phyloP scores from a whole-genome alignment of 208 protist genomes.

The Trypanosoma cruzi region DNA sequence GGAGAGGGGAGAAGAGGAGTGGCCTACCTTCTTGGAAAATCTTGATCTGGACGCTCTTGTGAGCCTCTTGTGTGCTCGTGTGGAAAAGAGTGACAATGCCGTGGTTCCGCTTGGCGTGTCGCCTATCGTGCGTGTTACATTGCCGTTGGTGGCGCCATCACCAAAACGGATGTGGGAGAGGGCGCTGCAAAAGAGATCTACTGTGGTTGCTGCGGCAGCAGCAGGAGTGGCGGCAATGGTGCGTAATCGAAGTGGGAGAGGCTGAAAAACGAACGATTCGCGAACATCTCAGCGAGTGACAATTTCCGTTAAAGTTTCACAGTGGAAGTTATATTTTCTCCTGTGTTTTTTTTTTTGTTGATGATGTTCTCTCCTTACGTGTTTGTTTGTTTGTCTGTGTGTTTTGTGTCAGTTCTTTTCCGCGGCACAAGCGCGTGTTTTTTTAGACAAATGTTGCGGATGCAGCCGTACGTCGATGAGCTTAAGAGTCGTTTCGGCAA shows the following conservation, averaged over 20 bases:
- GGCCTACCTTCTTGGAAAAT: neutral
- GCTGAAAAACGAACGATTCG: neutral
- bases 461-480: constrained; percentile 40
- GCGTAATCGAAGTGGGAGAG: neutral
- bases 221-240: neutral
- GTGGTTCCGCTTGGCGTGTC: constrained; percentile 7
- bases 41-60: constrained; percentile 11
- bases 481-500: constrained; percentile 49
- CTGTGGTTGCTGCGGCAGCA: constrained; percentile 1
- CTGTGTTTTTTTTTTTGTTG: constrained; percentile 8
- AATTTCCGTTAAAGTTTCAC: too few relatives aligned
- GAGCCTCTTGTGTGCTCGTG: neutral
- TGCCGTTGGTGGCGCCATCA: constrained; percentile 16
- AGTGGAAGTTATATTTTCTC: neutral
- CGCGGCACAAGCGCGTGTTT: too few relatives aligned
- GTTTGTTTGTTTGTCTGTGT: constrained; percentile 29
- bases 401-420: constrained; percentile 15
- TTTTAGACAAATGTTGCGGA: constrained; percentile 33
- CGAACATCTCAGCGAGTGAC: neutral
- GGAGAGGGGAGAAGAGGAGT: neutral
- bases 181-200: neutral
- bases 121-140: constrained; percentile 13
- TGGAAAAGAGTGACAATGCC: constrained; percentile 23
- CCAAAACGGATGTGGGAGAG: constrained; percentile 7
- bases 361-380: neutral